These are phyloP conservation scores for Tetracladium marchalianum DNA, from an alignment of 495 filamentous ascomycete species.

Conservation along the genomic window DNA sequence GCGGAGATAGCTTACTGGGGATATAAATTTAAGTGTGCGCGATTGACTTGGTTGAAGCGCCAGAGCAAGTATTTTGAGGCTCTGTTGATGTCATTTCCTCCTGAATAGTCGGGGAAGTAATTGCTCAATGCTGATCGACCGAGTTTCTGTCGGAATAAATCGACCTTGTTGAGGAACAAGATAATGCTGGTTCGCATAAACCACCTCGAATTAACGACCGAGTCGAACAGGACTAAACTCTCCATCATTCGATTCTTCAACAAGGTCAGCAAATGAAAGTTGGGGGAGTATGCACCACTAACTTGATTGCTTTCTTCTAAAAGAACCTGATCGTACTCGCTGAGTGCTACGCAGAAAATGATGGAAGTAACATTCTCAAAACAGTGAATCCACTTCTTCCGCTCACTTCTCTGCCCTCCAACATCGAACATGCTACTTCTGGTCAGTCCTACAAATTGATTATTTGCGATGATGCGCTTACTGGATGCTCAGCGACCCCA, in stretches of 20 bases:
- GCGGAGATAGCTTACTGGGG: constrained; percentile 66
- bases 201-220: constrained; percentile 97
- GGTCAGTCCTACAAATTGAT: constrained; percentile 2
- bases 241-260: constrained; percentile 98
- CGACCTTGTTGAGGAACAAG: constrained; percentile 96
- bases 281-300: constrained; percentile 17
- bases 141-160: constrained; percentile 92
- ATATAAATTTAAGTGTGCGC: constrained; percentile 91
- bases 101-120: constrained; percentile 97
- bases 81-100: constrained; percentile 93
- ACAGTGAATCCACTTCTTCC: constrained; percentile 99
- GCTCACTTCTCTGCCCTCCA: constrained; percentile 89
- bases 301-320: constrained; percentile 96
- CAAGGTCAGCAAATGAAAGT: constrained; percentile 17
- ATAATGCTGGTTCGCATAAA: constrained; percentile 99
- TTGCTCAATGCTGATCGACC: constrained; percentile 78
- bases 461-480: constrained; percentile 37
- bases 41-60: constrained; percentile 97
- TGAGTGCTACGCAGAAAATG: constrained; percentile 96
- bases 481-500: constrained; percentile 99
- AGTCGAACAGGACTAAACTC: constrained; percentile 93
- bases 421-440: constrained; percentile 81
- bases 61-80: constrained; percentile 96
- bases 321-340: constrained; percentile 96
- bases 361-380: constrained; percentile 99